These are phyloP conservation scores for Raffaelea ambrosiae DNA, from an alignment of 2,329 filamentous ascomycete species.

Conservation along the genomic window DNA sequence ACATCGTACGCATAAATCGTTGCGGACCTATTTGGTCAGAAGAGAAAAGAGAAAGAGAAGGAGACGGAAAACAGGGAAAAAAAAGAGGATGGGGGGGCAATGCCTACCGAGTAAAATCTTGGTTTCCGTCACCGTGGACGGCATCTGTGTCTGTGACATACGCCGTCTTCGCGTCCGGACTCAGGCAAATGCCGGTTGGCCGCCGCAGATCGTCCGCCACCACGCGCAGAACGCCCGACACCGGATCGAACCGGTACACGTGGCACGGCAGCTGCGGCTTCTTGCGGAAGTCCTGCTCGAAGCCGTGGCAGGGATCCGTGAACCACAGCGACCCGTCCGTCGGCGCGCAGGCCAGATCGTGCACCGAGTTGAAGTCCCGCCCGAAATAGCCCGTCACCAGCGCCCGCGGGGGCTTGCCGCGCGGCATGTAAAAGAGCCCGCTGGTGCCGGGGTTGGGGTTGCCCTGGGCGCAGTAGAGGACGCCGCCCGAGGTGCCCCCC, in stretches of 20 bases:
- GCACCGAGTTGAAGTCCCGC: conserved; percentile 37
- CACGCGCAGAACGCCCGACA: conserved; percentile 31
- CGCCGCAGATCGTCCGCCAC: conserved; percentile 37
- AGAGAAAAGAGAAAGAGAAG: background rate
- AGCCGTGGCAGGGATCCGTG: conserved; percentile 36
- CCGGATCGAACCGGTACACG: conserved; percentile 36
- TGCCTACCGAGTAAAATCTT: conserved; percentile 20
- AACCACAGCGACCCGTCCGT: conserved; percentile 39
- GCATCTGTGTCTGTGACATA: conserved; percentile 34
- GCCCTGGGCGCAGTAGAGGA: conserved; percentile 19
- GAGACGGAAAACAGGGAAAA: background rate
- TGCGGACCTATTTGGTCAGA: conserved; percentile 17
- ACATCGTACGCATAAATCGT: conserved; percentile 43
- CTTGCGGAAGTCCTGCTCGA: conserved; percentile 34
- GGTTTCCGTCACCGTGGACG: conserved; percentile 18
- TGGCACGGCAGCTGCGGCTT: conserved; percentile 35
- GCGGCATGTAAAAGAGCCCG: conserved; percentile 26
- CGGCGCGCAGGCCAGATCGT: conserved; percentile 28
- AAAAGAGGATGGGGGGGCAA: no score
- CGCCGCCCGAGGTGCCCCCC: conserved; percentile 3
- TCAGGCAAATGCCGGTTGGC: conserved; percentile 32
- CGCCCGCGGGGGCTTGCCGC: conserved; percentile 20
- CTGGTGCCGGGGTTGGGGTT: conserved; percentile 20
- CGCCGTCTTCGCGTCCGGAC: conserved; percentile 26
- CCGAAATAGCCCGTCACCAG: conserved; percentile 35